These are phyloP conservation scores for Chrysophaeum taylorii DNA, from an alignment of 352 stramenopile species.

Conservation along the genomic window DNA sequence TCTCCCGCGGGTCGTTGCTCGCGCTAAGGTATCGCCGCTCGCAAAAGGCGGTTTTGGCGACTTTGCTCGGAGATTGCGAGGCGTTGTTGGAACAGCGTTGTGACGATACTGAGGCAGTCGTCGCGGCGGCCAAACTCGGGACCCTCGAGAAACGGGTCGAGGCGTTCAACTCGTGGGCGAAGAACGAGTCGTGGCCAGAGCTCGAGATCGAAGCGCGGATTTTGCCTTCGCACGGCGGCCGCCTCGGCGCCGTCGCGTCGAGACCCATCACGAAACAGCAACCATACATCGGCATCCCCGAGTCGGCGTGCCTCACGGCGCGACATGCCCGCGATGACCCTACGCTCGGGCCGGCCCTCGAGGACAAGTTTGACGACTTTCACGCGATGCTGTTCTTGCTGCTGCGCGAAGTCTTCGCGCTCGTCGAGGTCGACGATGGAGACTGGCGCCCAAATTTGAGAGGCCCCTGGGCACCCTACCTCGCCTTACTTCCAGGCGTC, in stretches of 20 bases:
- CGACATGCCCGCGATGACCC: no score
- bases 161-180: neutral
- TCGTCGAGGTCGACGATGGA: constrained; percentile 36
- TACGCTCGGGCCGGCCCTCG: no score
- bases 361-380: constrained; percentile 34
- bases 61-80: neutral
- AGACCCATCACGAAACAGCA: constrained; percentile 47
- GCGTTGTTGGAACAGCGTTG: no score
- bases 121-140: no score
- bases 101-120: no score
- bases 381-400: constrained; percentile 61
- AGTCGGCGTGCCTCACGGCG: constrained; percentile 17
- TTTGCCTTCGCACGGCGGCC: neutral
- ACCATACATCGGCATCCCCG: constrained; percentile 64
- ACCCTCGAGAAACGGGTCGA: neutral
- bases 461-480: constrained; percentile 64
- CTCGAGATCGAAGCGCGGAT: neutral
- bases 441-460: neutral
- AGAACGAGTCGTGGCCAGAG: neutral
- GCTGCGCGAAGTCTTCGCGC: constrained; percentile 60
- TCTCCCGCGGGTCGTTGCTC: no score
- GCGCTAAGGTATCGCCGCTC: neutral
- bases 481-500: constrained; percentile 58
- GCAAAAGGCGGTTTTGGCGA: neutral
- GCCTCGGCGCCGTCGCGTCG: constrained; percentile 46